A percentile compares a stretch with the other conserved stretches of the same genome.
Evolutionary conservation across 176 grass and related monocot species (phyloP).

Genomic region (Aegilops umbellulata): DNA sequence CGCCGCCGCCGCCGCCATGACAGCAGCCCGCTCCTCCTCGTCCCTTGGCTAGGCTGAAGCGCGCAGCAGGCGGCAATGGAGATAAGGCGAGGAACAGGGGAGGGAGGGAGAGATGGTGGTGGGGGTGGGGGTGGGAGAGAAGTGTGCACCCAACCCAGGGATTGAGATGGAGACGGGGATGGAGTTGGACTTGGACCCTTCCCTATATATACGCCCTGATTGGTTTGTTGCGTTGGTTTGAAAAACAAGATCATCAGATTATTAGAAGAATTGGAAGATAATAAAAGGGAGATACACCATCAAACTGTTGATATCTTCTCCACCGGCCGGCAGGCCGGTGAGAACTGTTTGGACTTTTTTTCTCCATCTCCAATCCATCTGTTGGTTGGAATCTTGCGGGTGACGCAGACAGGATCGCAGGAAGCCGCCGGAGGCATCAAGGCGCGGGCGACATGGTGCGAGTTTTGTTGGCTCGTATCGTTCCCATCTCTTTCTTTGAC

Average conservation of each 20-base stretch:
- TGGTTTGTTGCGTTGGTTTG: constrained; percentile 20
- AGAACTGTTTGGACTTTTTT: constrained; percentile 28
- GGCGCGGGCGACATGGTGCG: not conserved
- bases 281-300: not conserved
- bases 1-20: not conserved
- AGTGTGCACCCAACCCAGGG: not conserved
- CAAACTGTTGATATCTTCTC: not conserved
- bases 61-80: not conserved
- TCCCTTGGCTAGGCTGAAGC: not conserved
- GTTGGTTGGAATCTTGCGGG: not conserved
- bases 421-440: not conserved
- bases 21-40: not conserved
- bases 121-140: not conserved
- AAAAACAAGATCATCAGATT: no score
- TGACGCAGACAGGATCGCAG: not conserved
- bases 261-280: not conserved
- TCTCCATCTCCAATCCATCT: no score
- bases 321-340: not conserved
- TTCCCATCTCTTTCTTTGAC: not conserved
- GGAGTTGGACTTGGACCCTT: no score
- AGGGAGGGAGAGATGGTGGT: not conserved
- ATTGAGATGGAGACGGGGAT: no score
- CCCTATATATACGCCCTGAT: not conserved
- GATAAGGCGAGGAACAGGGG: not conserved
- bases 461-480: not conserved